Conservation (phyloP, 2,329 filamentous ascomycete genomes). For the Amylocarpus encephaloides region DNA sequence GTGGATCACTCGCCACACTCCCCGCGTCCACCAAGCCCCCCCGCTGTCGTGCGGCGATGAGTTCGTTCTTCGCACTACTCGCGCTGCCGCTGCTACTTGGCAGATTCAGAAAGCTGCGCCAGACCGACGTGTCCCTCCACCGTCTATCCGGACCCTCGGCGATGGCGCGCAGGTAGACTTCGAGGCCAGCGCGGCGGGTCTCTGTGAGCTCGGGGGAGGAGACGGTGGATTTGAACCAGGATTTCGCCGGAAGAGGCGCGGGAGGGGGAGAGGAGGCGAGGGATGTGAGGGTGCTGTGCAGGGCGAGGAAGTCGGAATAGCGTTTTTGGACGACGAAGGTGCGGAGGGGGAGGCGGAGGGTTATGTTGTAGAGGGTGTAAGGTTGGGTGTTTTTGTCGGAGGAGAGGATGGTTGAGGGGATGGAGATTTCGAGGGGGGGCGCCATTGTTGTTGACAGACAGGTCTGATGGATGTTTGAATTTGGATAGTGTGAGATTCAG, state of each 20-base stretch:
- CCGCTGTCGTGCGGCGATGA: slow-evolving; percentile 26
- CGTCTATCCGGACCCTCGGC: slow-evolving; percentile 66
- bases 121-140: slow-evolving; percentile 68
- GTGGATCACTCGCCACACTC: slow-evolving; percentile 26
- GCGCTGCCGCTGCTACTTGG: slow-evolving; percentile 41
- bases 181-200: slow-evolving; percentile 59
- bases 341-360: slow-evolving; percentile 67
- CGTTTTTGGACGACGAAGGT: slow-evolving; percentile 73
- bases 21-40: slow-evolving; percentile 18
- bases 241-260: slow-evolving; percentile 61
- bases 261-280: slow-evolving; percentile 60
- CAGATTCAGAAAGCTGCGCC: slow-evolving; percentile 68
- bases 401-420: slow-evolving; percentile 57
- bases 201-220: slow-evolving; percentile 64
- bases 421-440: slow-evolving; percentile 60
- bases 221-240: slow-evolving; percentile 70
- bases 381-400: slow-evolving; percentile 44
- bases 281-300: slow-evolving; percentile 57
- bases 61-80: slow-evolving; percentile 26
- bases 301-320: slow-evolving; percentile 69
- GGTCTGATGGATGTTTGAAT: not conserved
- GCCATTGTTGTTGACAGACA: slow-evolving; percentile 41
- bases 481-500: not conserved
- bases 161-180: slow-evolving; percentile 66
- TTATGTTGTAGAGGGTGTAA: slow-evolving; percentile 74